Evolutionary conservation across 176 grass and related monocot species (phyloP), one percentile per base, ranked within the genome.

Genomic region (Thalia dealbata): DNA sequence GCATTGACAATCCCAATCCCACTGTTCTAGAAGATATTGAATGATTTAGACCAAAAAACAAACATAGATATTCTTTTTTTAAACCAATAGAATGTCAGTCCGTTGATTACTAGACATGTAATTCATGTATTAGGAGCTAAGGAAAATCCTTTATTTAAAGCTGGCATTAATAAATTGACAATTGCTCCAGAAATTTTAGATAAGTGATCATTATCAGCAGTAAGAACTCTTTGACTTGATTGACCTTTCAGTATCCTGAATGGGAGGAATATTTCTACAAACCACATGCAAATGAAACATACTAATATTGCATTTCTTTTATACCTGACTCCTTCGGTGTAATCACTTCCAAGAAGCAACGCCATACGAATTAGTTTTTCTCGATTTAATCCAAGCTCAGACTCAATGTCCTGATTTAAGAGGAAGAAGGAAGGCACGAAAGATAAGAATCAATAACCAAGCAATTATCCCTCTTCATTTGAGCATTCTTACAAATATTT

Each of bases 1-100:
- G 93, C 87, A 84, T 92, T 97, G 68, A 97, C 93, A 68, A 97
- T 97, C 55, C 93, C 93, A 72, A 97, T 97, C 65, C 93, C 93
- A 86, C 93, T 97, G 78, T 81, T 86, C 38, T 48, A 84, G 61
- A 61, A 75, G 28, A 56, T 16, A 83, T 22, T 1, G 24, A 16
- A 78, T 74, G 66, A 46, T 46, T 75, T 14, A 80, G 50, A 73
- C 64, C 55, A 69, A 71, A 25, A 43, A 44, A 46, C 61, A 78
- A 71, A 63, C 52, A 70, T 13, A 22, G 63, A 27, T 16, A 32
- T 59, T 12, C 16, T 71, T 38, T 62, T 41, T 10, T 79, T 45
- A 64, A 12, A 38, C 12, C 50, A 38, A 38, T 38, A 38, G 32
- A 38, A 2, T 38, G 32, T 38, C 32, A 48, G 6, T 48, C 45